Percentiles rank a stretch among this genome's conserved stretches.
Conservation (phyloP, 1,139 yeast genomes). For the Geotrichum candidum region DNA sequence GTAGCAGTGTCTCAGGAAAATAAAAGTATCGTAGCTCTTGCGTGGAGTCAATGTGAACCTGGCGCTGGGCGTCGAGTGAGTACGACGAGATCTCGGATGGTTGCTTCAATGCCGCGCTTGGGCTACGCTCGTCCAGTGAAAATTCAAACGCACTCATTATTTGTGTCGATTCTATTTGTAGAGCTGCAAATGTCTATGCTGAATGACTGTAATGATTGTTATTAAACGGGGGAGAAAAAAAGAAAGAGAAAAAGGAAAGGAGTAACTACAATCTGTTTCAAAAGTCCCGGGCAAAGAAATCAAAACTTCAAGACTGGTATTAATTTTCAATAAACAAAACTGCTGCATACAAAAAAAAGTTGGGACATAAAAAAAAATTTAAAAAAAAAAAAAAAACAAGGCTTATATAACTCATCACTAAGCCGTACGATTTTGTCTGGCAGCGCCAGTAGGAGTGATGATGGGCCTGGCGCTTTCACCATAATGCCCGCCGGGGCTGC, state of each 20-base stretch:
- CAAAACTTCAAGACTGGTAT: not conserved
- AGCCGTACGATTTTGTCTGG: not conserved
- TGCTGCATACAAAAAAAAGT: not conserved
- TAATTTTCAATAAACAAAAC: not conserved
- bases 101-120: conserved; percentile 45
- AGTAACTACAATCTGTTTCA: not conserved
- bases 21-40: conserved; percentile 61
- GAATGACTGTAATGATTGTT: not conserved
- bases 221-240: not conserved
- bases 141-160: conserved; percentile 15
- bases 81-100: conserved; percentile 66
- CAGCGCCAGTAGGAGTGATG: not conserved
- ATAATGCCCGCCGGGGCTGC: not conserved
- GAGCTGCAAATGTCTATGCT: not conserved
- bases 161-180: not conserved
- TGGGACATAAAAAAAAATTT: not conserved
- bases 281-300: not conserved
- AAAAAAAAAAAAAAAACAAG: not conserved
- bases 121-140: conserved; percentile 29
- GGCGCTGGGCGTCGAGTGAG: conserved; percentile 49
- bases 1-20: conserved; percentile 59
- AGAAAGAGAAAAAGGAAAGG: not conserved
- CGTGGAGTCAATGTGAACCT: conserved; percentile 45
- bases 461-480: not conserved
- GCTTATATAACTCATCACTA: not conserved